Conservation (phyloP, 2,329 filamentous ascomycete species). For the Neoscytalidium dimidiatum region DNA sequence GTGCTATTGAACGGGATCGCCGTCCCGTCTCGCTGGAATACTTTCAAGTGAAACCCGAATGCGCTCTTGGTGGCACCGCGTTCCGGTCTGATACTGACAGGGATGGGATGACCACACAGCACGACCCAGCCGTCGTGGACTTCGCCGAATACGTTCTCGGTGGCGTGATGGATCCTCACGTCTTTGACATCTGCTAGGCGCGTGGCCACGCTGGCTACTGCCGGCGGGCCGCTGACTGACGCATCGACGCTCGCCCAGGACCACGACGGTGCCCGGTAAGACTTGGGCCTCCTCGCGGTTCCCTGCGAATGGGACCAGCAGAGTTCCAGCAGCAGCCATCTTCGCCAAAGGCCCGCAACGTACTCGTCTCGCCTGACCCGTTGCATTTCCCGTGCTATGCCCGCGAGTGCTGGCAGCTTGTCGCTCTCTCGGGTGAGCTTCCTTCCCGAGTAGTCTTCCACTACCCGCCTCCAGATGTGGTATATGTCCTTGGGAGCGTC, state of each 20-base stretch:
- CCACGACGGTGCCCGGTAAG: background rate
- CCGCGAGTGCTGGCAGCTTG: background rate
- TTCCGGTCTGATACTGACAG: background rate
- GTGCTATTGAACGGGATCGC: no score
- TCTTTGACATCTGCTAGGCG: background rate
- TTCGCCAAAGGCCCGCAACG: background rate
- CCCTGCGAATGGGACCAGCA: background rate
- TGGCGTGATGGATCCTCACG: no score
- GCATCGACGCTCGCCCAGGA: background rate
- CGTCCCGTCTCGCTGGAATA: background rate
- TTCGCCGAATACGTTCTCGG: background rate
- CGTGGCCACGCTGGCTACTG: no score
- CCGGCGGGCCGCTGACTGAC: no score
- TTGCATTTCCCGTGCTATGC: background rate
- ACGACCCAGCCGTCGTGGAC: background rate
- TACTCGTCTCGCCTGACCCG: background rate
- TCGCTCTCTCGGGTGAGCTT: background rate
- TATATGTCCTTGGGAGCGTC: rapidly evolving
- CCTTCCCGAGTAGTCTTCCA: background rate
- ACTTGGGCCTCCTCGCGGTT: background rate
- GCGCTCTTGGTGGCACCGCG: background rate
- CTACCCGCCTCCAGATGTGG: background rate
- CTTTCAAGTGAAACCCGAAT: background rate
- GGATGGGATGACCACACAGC: background rate
- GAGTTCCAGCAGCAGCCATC: background rate